Percentiles rank a stretch among this genome's conserved stretches.
These are phyloP conservation scores for Mycosphaerella arachidis DNA, from an alignment of 2,329 filamentous ascomycete genomes.

Conservation along the genomic window DNA sequence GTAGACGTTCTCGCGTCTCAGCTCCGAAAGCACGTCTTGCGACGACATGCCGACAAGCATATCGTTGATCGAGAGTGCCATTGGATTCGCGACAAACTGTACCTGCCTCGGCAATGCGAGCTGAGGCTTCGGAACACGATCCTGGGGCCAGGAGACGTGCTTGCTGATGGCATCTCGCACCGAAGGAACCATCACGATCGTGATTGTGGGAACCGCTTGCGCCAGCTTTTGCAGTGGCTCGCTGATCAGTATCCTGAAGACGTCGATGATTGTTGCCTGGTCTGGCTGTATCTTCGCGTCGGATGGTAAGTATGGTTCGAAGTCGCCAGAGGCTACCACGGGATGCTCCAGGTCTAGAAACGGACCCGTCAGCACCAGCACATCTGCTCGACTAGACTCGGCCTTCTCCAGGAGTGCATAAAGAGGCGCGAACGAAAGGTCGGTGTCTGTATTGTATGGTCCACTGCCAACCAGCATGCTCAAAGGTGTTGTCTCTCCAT, in stretches of 20 bases:
- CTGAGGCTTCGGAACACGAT: slow-evolving; percentile 64
- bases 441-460: slow-evolving; percentile 88
- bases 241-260: slow-evolving; percentile 78
- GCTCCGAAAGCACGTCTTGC: slow-evolving; percentile 78
- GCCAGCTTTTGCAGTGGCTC: slow-evolving; percentile 67
- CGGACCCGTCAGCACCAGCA: slow-evolving; percentile 74
- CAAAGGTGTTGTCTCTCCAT: slow-evolving; percentile 61
- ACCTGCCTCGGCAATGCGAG: slow-evolving; percentile 73
- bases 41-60: slow-evolving; percentile 73
- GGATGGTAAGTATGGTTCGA: slow-evolving; percentile 42
- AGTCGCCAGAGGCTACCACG: slow-evolving; percentile 59
- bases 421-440: slow-evolving; percentile 83
- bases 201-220: slow-evolving; percentile 67
- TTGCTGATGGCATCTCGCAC: slow-evolving; percentile 76
- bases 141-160: slow-evolving; percentile 82
- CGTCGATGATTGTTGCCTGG: slow-evolving; percentile 70
- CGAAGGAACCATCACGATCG: slow-evolving; percentile 77
- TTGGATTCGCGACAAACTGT: slow-evolving; percentile 81
- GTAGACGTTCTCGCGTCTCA: slow-evolving; percentile 54
- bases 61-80: slow-evolving; percentile 85
- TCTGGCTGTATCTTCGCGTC: slow-evolving; percentile 52
- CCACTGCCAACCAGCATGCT: slow-evolving; percentile 75
- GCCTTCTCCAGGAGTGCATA: slow-evolving; percentile 76
- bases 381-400: slow-evolving; percentile 68
- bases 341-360: slow-evolving; percentile 93